Conservation (phyloP, 164 flowering plant genomes). For the Aristolochia californica region DNA sequence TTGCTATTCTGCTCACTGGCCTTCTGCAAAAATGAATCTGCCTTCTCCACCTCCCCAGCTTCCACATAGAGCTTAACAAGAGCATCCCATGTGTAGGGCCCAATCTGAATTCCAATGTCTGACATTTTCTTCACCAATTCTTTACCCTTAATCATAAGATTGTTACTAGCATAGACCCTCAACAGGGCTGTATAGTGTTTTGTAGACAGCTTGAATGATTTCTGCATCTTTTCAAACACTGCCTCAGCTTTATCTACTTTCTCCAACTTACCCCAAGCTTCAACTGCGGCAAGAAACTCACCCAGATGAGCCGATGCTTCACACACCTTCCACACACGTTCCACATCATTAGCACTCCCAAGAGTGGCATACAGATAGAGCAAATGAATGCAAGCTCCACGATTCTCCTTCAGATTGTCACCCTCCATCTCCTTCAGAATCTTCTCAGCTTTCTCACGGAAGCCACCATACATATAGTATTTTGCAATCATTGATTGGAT, state of each 20-base stretch:
- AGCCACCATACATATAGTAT: constrained; percentile 43
- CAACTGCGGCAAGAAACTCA: constrained; percentile 59
- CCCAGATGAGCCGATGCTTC: constrained; percentile 29
- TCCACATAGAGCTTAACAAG: constrained; percentile 65
- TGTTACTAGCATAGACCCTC: constrained; percentile 50
- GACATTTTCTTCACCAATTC: constrained; percentile 63
- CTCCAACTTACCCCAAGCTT: constrained; percentile 72
- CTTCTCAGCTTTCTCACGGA: constrained; percentile 57
- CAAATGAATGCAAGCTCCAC: constrained; percentile 28
- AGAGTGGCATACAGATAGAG: constrained; percentile 66
- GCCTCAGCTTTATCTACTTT: constrained; percentile 66
- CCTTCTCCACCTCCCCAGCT: constrained; percentile 86
- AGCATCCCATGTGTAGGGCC: constrained; percentile 63
- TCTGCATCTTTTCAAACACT: constrained; percentile 45
- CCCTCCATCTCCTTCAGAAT: constrained; percentile 71
- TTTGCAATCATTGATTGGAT: constrained; percentile 33
- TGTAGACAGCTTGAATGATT: constrained; percentile 23
- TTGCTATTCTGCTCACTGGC: constrained; percentile 24
- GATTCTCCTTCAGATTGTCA: constrained; percentile 25
- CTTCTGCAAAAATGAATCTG: constrained; percentile 61
- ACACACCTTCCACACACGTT: constrained; percentile 56
- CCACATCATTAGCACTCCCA: constrained; percentile 62
- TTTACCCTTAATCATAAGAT: constrained; percentile 66
- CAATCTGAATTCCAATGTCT: constrained; percentile 39
- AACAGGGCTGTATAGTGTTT: constrained; percentile 38